These are phyloP conservation scores for Fereydounia khargensis DNA, from an alignment of 1,284 basidiomycete genomes.

Conservation along the genomic window DNA sequence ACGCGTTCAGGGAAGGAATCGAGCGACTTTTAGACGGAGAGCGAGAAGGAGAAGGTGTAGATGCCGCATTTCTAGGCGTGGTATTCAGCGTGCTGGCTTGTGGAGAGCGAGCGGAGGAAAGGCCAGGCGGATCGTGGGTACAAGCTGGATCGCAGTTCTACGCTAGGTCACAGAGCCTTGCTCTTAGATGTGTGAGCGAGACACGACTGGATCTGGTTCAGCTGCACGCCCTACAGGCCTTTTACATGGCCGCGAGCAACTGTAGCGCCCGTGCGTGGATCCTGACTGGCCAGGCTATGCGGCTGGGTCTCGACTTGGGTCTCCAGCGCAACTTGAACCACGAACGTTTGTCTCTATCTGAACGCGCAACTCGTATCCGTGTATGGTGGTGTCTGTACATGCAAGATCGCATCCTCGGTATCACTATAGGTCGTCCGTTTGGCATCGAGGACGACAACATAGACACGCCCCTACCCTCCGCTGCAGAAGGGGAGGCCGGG, in stretches of 20 bases:
- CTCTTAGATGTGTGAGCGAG: neutral
- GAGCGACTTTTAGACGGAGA: neutral
- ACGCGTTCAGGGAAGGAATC: neutral
- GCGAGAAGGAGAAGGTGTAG: neutral
- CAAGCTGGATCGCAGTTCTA: too few relatives aligned
- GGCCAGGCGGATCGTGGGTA: too few relatives aligned
- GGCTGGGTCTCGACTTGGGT: constrained; percentile 5
- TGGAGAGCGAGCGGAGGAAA: neutral
- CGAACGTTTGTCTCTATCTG: neutral
- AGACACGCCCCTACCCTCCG: neutral
- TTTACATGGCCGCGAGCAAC: constrained; percentile 2
- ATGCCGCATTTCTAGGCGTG: constrained; percentile 1
- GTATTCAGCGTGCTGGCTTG: constrained; percentile 8
- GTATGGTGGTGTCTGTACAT: constrained; percentile 10
- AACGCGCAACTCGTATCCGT: constrained; percentile 1
- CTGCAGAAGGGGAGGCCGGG: neutral
- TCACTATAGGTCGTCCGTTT: constrained; percentile 3
- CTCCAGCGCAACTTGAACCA: constrained; percentile 4
- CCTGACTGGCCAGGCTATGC: constrained; percentile 1
- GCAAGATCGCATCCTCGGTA: constrained; percentile 3
- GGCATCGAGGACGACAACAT: constrained; percentile 7
- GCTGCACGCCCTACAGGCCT: constrained; percentile 9
- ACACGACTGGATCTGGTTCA: neutral
- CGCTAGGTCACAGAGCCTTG: neutral
- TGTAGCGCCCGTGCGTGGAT: constrained; percentile 7